phyloP scores from a whole-genome alignment of 495 filamentous ascomycete species.

The Viridothelium virens region DNA sequence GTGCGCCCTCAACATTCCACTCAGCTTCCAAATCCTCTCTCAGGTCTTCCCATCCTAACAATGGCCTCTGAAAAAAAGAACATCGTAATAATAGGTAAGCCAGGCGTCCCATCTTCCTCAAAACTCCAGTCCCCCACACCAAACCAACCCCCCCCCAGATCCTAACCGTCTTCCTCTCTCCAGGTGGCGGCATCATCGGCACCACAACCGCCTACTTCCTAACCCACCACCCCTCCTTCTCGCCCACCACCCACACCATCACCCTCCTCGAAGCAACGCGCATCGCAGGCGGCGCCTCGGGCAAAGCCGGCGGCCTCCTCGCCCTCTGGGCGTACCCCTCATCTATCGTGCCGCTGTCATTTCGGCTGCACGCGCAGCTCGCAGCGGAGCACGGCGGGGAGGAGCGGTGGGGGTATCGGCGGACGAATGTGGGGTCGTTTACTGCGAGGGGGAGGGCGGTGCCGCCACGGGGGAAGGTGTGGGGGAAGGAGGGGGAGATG shows the following conservation, averaged over 20 bases:
- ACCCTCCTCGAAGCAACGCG: constrained; percentile 83
- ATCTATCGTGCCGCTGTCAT: constrained; percentile 80
- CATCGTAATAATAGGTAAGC: constrained; percentile 25
- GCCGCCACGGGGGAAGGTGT: constrained; percentile 33
- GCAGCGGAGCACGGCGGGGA: constrained; percentile 78
- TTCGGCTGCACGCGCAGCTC: constrained; percentile 71
- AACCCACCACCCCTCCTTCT: constrained; percentile 77
- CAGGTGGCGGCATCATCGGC: constrained; percentile 89
- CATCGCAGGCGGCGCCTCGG: constrained; percentile 85
- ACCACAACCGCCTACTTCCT: constrained; percentile 90
- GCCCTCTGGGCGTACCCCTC: constrained; percentile 88
- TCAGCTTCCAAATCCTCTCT: neutral
- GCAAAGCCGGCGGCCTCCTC: constrained; percentile 88
- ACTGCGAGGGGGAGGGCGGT: constrained; percentile 46
- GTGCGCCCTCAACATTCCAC: too few species aligned
- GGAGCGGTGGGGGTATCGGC: constrained; percentile 80
- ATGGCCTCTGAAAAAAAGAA: constrained; percentile 17
- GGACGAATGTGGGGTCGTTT: constrained; percentile 67
- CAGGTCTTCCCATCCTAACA: neutral
- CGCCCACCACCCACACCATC: constrained; percentile 65
- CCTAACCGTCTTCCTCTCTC: neutral
- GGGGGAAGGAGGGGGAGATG: constrained; percentile 25
- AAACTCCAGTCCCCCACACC: neutral
- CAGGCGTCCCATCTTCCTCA: neutral
- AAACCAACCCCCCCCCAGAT: neutral